A percentile compares a stretch with the other conserved stretches of the same genome.
phyloP scores from a whole-genome alignment of 208 protist genomes.

The Novymonas esmeraldas region DNA sequence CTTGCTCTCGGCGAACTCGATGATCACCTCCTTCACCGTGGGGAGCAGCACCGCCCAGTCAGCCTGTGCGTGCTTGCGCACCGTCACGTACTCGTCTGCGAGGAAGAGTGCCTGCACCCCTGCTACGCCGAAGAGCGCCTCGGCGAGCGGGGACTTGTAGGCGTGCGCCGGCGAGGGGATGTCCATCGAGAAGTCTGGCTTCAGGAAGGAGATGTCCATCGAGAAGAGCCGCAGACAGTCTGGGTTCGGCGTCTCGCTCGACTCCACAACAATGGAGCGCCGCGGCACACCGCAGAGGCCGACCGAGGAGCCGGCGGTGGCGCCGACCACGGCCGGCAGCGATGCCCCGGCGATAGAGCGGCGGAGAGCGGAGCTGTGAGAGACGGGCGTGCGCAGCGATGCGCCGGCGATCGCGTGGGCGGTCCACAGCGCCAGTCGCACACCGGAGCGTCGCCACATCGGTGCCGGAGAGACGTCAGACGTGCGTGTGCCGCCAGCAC shows the following conservation, averaged over 20 bases:
- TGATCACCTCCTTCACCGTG: constrained; percentile 63
- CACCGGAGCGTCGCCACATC: neutral
- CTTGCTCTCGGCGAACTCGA: constrained; percentile 74
- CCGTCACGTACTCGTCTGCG: constrained; percentile 86
- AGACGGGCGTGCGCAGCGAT: neutral
- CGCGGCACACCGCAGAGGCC: neutral
- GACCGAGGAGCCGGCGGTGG: constrained; percentile 2
- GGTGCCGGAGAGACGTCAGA: no score
- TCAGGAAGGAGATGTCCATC: constrained; percentile 86
- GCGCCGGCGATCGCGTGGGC: neutral
- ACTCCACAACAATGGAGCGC: constrained; percentile 70
- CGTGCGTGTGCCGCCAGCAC: no score
- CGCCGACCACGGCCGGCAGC: neutral
- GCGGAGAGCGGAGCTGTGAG: neutral
- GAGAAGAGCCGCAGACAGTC: constrained; percentile 88
- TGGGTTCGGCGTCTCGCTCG: constrained; percentile 84
- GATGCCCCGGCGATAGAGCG: neutral
- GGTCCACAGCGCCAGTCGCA: neutral
- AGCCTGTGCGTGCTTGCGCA: constrained; percentile 51
- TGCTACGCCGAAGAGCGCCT: constrained; percentile 64
- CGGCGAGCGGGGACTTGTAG: constrained; percentile 78
- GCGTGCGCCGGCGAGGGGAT: constrained; percentile 64
- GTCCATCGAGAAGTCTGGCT: constrained; percentile 77
- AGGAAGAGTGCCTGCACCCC: constrained; percentile 77
- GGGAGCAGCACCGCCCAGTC: constrained; percentile 66